These are phyloP conservation scores for Penicillium steckii DNA, from an alignment of 495 filamentous ascomycete species.

Conservation along the genomic window DNA sequence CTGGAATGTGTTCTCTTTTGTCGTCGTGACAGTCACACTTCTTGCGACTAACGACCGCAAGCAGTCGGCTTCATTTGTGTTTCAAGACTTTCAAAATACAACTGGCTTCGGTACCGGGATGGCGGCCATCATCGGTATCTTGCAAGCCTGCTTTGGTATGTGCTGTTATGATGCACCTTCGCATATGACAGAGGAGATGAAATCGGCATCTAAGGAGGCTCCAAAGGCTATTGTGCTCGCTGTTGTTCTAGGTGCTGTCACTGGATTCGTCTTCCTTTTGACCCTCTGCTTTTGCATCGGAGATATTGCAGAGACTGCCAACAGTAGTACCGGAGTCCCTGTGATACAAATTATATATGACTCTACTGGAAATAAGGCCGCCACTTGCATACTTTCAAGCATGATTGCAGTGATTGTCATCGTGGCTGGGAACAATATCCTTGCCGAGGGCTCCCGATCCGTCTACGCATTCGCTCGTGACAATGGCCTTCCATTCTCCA, in stretches of 20 bases:
- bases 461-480: slow-evolving; percentile 50
- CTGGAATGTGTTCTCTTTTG: slow-evolving; percentile 55
- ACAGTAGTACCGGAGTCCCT: slow-evolving; percentile 44
- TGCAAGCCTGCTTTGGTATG: slow-evolving; percentile 60
- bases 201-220: slow-evolving; percentile 47
- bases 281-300: slow-evolving; percentile 51
- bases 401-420: slow-evolving; percentile 43
- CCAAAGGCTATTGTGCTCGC: slow-evolving; percentile 56
- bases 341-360: slow-evolving; percentile 51
- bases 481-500: slow-evolving; percentile 47
- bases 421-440: slow-evolving; percentile 39
- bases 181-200: slow-evolving; percentile 54
- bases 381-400: slow-evolving; percentile 38
- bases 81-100: slow-evolving; percentile 55
- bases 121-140: slow-evolving; percentile 52
- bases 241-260: slow-evolving; percentile 49
- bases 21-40: slow-evolving; percentile 50
- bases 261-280: slow-evolving; percentile 50
- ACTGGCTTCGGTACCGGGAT: slow-evolving; percentile 52
- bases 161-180: slow-evolving; percentile 48
- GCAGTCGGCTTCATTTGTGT: slow-evolving; percentile 55
- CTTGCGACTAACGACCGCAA: slow-evolving; percentile 55
- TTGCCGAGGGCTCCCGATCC: slow-evolving; percentile 44
- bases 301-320: slow-evolving; percentile 38
- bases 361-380: slow-evolving; percentile 40